A percentile compares a stretch with the other conserved stretches of the same genome.
These are phyloP conservation scores for Apiospora koreana DNA, from an alignment of 2,329 filamentous ascomycete genomes.

Conservation along the genomic window DNA sequence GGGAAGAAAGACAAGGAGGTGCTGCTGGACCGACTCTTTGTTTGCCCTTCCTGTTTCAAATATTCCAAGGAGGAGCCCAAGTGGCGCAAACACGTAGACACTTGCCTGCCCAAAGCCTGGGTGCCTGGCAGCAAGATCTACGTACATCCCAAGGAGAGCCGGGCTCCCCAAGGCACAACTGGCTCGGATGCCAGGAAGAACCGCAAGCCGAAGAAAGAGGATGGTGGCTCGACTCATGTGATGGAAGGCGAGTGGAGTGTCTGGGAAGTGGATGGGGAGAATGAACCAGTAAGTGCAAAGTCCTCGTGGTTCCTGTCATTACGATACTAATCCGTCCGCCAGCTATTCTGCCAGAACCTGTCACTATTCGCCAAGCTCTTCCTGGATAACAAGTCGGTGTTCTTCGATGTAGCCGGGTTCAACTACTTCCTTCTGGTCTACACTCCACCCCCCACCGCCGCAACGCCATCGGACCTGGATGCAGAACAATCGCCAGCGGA, in stretches of 20 bases:
- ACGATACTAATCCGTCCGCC: constrained; percentile 18
- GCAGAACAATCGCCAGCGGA: not conserved
- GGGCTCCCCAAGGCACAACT: constrained; percentile 40
- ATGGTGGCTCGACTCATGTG: constrained; percentile 34
- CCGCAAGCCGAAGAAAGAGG: constrained; percentile 33
- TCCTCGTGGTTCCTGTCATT: not conserved
- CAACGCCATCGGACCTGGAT: not conserved
- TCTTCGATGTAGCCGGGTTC: constrained; percentile 94
- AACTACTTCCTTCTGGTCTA: constrained; percentile 92
- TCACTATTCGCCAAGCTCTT: constrained; percentile 97
- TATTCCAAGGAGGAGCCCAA: constrained; percentile 69
- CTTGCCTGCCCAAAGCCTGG: constrained; percentile 52
- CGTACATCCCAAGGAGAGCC: constrained; percentile 52
- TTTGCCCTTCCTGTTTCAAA: constrained; percentile 93
- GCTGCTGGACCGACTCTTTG: constrained; percentile 71
- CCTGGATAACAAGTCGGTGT: constrained; percentile 96
- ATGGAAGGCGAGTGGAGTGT: constrained; percentile 72
- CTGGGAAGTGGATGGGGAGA: constrained; percentile 90
- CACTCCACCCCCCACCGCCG: constrained; percentile 48
- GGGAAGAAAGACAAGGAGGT: constrained; percentile 35
- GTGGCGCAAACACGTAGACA: constrained; percentile 59
- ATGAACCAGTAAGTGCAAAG: constrained; percentile 62
- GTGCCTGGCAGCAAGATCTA: constrained; percentile 76
- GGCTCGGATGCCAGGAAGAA: constrained; percentile 15
- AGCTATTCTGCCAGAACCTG: constrained; percentile 91